Percentiles rank a stretch among this genome's conserved stretches.
Evolutionary conservation across 768 basidiomycete species (phyloP).

Genomic region (Lactarius tabidus): DNA sequence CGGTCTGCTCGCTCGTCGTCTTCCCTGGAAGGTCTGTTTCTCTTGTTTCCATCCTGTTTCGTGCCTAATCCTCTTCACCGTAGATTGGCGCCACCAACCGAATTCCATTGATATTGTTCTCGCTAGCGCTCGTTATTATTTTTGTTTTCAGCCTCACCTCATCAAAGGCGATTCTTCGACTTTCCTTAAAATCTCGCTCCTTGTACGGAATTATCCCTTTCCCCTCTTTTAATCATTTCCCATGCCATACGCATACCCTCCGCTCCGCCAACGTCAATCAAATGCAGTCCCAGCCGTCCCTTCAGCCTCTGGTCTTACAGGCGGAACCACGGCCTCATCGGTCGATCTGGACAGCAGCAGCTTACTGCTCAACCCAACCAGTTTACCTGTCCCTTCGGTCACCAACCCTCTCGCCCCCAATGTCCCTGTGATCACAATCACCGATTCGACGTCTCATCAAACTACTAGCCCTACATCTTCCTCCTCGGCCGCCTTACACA

Average conservation of each 20-base stretch:
- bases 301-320: constrained; percentile 6
- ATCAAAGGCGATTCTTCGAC: constrained; percentile 7
- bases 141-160: background rate
- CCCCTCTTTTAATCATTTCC: background rate
- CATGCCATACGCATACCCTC: constrained; percentile 15
- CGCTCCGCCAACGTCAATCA: constrained; percentile 9
- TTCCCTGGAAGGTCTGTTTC: constrained; percentile 3
- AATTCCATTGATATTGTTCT: background rate
- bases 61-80: background rate
- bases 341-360: background rate
- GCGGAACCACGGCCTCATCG: background rate
- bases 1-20: background rate
- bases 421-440: background rate
- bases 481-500: background rate
- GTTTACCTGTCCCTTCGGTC: background rate
- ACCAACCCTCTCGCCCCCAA: background rate
- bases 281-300: background rate
- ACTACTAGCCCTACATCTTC: background rate
- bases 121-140: background rate
- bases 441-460: background rate
- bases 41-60: background rate
- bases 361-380: constrained; percentile 9
- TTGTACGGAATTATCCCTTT: constrained; percentile 11
- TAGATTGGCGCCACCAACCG: background rate
- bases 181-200: constrained; percentile 10